These are phyloP conservation scores for Amaranthus hypochondriacus DNA, from an alignment of 148 eudicot genomes.

Conservation along the genomic window DNA sequence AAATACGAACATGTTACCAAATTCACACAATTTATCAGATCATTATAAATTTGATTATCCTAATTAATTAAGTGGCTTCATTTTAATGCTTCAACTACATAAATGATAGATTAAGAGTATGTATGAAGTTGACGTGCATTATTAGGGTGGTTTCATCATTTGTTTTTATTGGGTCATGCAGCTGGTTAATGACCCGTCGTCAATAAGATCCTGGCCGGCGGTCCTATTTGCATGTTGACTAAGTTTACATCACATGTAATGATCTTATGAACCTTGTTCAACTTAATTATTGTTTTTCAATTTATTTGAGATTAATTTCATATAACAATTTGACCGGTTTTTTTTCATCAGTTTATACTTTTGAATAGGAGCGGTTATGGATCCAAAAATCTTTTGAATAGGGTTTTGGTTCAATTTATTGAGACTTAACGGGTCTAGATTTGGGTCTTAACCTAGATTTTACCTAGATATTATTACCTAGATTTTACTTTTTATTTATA, in stretches of 20 bases:
- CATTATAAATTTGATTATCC: slow-evolving; percentile 1
- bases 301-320: too few relatives aligned
- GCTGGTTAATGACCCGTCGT: background rate
- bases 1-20: too few relatives aligned
- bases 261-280: background rate
- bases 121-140: background rate
- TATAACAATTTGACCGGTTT: too few relatives aligned
- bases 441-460: too few relatives aligned
- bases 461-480: too few relatives aligned
- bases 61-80: background rate
- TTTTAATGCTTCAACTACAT: slow-evolving; percentile 1
- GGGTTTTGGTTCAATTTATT: too few relatives aligned
- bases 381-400: too few relatives aligned
- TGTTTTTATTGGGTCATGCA: background rate
- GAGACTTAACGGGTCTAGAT: too few relatives aligned
- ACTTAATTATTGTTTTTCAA: too few relatives aligned
- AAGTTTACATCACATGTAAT: background rate
- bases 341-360: too few relatives aligned
- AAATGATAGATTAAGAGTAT: background rate
- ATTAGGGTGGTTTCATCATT: background rate
- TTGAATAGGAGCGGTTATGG: too few relatives aligned
- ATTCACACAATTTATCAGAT: background rate
- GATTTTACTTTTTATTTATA: too few relatives aligned
- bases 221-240: background rate
- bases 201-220: background rate